phyloP scores from a whole-genome alignment of 495 filamentous ascomycete species.

The Massariosphaeria phaeospora region DNA sequence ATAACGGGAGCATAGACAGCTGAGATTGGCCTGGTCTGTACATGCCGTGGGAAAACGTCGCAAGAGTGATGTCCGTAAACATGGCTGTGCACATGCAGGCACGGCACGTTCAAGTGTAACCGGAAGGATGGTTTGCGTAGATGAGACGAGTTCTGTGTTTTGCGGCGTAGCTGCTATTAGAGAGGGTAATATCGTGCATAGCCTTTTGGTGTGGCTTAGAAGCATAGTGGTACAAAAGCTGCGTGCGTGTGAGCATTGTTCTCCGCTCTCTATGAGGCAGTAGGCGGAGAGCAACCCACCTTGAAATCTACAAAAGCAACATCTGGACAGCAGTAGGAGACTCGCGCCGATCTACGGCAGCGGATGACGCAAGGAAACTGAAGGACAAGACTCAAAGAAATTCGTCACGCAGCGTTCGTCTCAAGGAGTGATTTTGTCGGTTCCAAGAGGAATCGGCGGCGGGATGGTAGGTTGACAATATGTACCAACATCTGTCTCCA shows the following conservation, averaged over 20 bases:
- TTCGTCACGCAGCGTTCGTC: slow-evolving; percentile 28
- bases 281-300: slow-evolving; percentile 17
- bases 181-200: slow-evolving; percentile 30
- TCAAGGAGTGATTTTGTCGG: slow-evolving; percentile 24
- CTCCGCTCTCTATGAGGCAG: neutral
- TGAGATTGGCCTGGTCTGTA: slow-evolving; percentile 17
- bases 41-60: slow-evolving; percentile 23
- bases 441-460: slow-evolving; percentile 3
- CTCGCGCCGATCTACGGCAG: slow-evolving; percentile 26
- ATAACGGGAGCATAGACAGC: slow-evolving; percentile 33
- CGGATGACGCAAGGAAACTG: slow-evolving; percentile 26
- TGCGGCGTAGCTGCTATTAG: slow-evolving; percentile 28
- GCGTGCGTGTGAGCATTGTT: slow-evolving; percentile 18
- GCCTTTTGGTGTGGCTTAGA: slow-evolving; percentile 32
- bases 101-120: slow-evolving; percentile 17
- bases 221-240: slow-evolving; percentile 34
- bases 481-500: slow-evolving; percentile 22
- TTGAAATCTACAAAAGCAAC: slow-evolving; percentile 24
- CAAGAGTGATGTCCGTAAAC: slow-evolving; percentile 18
- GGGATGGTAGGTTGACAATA: slow-evolving; percentile 26
- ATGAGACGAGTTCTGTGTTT: slow-evolving; percentile 7
- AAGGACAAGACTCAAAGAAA: slow-evolving; percentile 33
- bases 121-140: slow-evolving; percentile 14
- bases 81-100: slow-evolving; percentile 34
- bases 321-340: slow-evolving; percentile 20